Percentiles rank a stretch among this genome's conserved stretches.
These are phyloP conservation scores for Pochonia chlamydosporia DNA, from an alignment of 2,329 filamentous ascomycete genomes.

Conservation along the genomic window DNA sequence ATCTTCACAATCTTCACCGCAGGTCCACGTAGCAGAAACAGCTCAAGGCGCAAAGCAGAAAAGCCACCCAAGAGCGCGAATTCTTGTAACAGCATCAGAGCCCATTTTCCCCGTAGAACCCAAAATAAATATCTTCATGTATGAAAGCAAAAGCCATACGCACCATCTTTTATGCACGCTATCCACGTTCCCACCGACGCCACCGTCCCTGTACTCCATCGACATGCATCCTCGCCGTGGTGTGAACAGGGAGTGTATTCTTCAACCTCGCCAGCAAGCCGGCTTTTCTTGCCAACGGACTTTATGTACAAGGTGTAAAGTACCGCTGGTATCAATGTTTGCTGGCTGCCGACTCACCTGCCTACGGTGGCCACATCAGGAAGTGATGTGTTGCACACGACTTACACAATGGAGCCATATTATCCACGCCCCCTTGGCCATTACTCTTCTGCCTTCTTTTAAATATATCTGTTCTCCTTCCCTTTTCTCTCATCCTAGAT, in stretches of 20 bases:
- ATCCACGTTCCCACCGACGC: neutral
- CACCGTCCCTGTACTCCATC: neutral
- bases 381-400: constrained; percentile 1
- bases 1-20: too few species aligned
- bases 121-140: too few species aligned
- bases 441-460: neutral
- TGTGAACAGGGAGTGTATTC: neutral
- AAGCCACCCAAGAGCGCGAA: too few species aligned
- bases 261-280: too few species aligned
- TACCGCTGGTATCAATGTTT: neutral
- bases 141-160: neutral
- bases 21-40: too few species aligned
- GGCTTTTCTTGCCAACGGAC: too few species aligned
- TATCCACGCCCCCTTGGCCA: neutral
- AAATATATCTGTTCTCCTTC: neutral
- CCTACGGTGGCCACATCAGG: neutral
- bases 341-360: neutral
- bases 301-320: too few species aligned
- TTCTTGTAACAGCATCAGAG: too few species aligned
- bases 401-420: too few species aligned
- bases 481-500: neutral
- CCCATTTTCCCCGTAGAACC: too few species aligned
- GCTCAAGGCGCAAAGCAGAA: too few species aligned
- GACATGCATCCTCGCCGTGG: neutral
- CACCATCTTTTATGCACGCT: neutral